phyloP scores from a whole-genome alignment of 1,284 basidiomycete species.

The Salmacisia buchloeana region DNA sequence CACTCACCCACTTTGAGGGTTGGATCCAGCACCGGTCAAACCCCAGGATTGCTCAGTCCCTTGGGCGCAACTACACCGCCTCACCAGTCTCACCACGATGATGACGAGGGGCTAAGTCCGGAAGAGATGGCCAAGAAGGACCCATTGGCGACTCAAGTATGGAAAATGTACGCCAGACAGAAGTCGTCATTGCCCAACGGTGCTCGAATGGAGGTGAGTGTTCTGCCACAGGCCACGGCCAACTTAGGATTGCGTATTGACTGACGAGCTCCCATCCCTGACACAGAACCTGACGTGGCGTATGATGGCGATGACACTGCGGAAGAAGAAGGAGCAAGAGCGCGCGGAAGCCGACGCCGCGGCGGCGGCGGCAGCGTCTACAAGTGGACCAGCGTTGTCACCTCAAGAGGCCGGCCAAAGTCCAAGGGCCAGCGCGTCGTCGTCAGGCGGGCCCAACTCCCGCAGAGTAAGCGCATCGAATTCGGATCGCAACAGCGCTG shows the following conservation, averaged over 20 bases:
- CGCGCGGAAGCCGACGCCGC: conserved; percentile 24
- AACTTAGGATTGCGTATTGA: neutral
- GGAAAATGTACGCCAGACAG: conserved; percentile 90
- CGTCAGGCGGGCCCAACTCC: conserved; percentile 1
- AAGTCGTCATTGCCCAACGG: conserved; percentile 82
- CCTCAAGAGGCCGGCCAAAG: neutral
- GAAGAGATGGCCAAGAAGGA: conserved; percentile 60
- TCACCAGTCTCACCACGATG: conserved; percentile 11
- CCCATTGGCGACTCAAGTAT: conserved; percentile 87
- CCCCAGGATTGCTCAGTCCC: neutral
- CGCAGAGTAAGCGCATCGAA: neutral
- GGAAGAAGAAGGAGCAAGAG: conserved; percentile 63
- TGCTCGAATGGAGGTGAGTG: conserved; percentile 72
- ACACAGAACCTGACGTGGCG: conserved; percentile 79
- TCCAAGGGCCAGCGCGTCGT: neutral
- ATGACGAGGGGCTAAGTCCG: conserved; percentile 28
- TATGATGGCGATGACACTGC: conserved; percentile 90
- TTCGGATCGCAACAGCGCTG: neutral
- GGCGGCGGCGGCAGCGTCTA: neutral
- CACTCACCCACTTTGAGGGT: neutral
- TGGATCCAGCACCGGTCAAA: neutral
- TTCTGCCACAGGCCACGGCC: neutral
- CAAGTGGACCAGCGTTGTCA: neutral
- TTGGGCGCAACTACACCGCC: neutral
- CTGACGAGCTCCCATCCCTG: neutral